Evolutionary conservation across 768 basidiomycete species (phyloP).

Genomic region (Rhizopogon vulgaris): DNA sequence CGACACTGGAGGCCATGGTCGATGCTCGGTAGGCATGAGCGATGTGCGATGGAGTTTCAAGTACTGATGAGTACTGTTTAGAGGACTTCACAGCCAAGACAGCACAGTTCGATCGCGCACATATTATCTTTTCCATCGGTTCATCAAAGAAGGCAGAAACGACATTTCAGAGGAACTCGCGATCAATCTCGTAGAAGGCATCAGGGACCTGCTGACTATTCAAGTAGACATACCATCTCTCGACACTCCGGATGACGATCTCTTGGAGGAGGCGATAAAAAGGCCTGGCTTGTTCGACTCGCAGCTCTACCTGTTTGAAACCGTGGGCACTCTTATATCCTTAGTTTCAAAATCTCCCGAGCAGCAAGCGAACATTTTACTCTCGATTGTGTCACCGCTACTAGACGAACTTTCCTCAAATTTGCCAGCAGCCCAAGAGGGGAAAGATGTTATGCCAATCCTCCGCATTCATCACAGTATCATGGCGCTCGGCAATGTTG

Average conservation of each 20-base stretch:
- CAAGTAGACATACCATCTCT: constrained; percentile 70
- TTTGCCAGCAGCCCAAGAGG: constrained; percentile 49
- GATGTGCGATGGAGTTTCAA: neutral
- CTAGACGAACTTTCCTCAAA: constrained; percentile 63
- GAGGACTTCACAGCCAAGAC: constrained; percentile 82
- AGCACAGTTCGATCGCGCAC: constrained; percentile 65
- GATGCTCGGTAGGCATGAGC: constrained; percentile 57
- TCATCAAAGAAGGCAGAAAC: constrained; percentile 76
- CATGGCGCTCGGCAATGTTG: constrained; percentile 90
- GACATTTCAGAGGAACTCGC: constrained; percentile 75
- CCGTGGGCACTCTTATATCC: constrained; percentile 78
- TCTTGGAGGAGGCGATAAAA: constrained; percentile 75
- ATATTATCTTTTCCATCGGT: constrained; percentile 90
- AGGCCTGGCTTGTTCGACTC: constrained; percentile 73
- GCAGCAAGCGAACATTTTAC: constrained; percentile 60
- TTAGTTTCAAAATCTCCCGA: constrained; percentile 61
- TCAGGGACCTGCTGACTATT: constrained; percentile 75
- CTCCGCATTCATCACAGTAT: constrained; percentile 88
- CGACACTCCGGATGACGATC: constrained; percentile 67
- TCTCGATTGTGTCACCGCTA: constrained; percentile 79
- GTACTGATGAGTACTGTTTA: constrained; percentile 24
- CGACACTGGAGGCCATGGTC: constrained; percentile 84
- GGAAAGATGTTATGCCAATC: constrained; percentile 69
- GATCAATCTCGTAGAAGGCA: constrained; percentile 60
- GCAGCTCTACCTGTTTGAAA: constrained; percentile 93